These are phyloP conservation scores for Plectosphaerella sp. DNA, from an alignment of 2,329 filamentous ascomycete genomes.

Conservation along the genomic window DNA sequence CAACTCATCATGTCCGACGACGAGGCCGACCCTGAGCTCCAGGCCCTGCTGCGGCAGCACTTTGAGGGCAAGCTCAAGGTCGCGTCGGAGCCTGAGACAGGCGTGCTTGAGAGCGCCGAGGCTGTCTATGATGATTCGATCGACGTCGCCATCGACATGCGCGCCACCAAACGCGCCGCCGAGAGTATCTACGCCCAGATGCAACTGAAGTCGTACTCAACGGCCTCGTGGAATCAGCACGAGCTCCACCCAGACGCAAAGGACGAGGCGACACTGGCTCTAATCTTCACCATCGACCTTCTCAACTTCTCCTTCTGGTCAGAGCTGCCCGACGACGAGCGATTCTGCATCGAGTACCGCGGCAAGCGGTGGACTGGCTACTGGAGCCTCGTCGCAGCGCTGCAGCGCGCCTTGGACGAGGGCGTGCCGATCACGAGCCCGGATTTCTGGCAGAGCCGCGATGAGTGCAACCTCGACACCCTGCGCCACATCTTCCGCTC, in stretches of 20 bases:
- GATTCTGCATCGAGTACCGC: slow-evolving; percentile 79
- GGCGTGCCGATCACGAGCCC: slow-evolving; percentile 87
- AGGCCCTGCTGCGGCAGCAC: slow-evolving; percentile 80
- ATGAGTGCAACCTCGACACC: slow-evolving; percentile 69
- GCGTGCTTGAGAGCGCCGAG: slow-evolving; percentile 76
- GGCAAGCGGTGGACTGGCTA: slow-evolving; percentile 88
- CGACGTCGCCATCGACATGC: slow-evolving; percentile 85
- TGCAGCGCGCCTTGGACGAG: slow-evolving; percentile 87
- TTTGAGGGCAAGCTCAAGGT: slow-evolving; percentile 56
- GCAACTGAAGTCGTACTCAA: slow-evolving; percentile 78
- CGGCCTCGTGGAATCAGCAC: slow-evolving; percentile 80
- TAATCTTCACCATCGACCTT: slow-evolving; percentile 96
- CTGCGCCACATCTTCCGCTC: slow-evolving; percentile 80
- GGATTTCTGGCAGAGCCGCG: slow-evolving; percentile 76
- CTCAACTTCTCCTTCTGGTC: slow-evolving; percentile 99
- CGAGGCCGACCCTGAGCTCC: slow-evolving; percentile 81
- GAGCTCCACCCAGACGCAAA: slow-evolving; percentile 76
- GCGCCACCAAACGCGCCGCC: slow-evolving; percentile 77
- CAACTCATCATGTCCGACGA: slow-evolving; percentile 73
- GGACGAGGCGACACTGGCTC: slow-evolving; percentile 75
- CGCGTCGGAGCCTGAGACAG: slow-evolving; percentile 65
- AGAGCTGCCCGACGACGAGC: slow-evolving; percentile 59
- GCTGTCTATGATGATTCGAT: slow-evolving; percentile 89
- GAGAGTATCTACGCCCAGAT: slow-evolving; percentile 75
- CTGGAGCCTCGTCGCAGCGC: slow-evolving; percentile 83